phyloP scores from a whole-genome alignment of 345 rosid species.

The Dipteronia dyeriana region DNA sequence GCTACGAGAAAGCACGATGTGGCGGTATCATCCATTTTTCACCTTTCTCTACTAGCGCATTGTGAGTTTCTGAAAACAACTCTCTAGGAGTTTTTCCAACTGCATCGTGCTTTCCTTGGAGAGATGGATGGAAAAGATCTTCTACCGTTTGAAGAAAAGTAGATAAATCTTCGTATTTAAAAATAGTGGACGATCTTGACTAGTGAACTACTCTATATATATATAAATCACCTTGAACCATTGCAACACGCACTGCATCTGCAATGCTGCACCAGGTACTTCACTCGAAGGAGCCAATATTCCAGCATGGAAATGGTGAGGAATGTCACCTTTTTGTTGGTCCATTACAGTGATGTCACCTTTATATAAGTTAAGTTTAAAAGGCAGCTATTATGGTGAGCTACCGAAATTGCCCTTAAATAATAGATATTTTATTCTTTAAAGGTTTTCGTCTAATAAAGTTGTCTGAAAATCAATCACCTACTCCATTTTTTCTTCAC shows the following conservation, averaged over 20 bases:
- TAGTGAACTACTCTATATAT: neutral
- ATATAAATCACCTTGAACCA: slow-evolving; percentile 13
- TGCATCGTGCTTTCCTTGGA: neutral
- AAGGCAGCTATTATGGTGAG: no score
- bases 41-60: neutral
- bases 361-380: no score
- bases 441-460: no score
- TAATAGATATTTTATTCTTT: no score
- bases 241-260: slow-evolving; percentile 22
- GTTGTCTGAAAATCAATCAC: no score
- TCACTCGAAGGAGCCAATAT: neutral
- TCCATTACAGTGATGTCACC: no score
- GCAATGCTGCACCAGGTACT: slow-evolving; percentile 28
- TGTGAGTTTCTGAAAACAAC: neutral
- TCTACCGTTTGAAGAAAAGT: neutral
- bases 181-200: no score
- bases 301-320: slow-evolving; percentile 23
- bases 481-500: no score
- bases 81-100: neutral
- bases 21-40: slow-evolving; percentile 3
- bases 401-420: no score
- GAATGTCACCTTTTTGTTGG: no score
- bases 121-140: neutral
- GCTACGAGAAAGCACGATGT: neutral
- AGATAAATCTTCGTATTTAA: no score